Evolutionary conservation across 2,329 filamentous ascomycete genomes (phyloP).

Genomic region (Alternaria gansuensis): DNA sequence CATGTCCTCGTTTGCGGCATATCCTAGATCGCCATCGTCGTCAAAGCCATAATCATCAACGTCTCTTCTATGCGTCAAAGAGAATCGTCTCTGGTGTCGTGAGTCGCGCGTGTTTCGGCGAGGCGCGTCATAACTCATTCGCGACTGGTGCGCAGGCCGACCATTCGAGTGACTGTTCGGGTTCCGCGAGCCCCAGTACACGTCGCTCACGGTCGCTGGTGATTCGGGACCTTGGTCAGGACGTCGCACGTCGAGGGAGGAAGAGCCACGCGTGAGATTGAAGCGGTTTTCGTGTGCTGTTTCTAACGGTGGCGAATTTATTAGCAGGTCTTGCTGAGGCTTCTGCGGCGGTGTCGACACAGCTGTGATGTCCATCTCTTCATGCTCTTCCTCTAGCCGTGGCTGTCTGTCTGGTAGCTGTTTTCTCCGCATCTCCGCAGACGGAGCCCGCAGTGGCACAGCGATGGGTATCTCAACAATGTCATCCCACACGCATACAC

Average conservation of each 20-base stretch:
- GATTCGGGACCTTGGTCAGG: constrained; percentile 38
- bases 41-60: constrained; percentile 57
- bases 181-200: constrained; percentile 40
- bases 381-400: constrained; percentile 63
- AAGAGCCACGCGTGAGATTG: constrained; percentile 59
- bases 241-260: constrained; percentile 52
- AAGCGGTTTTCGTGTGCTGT: constrained; percentile 55
- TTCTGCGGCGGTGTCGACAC: constrained; percentile 65
- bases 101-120: constrained; percentile 43
- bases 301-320: constrained; percentile 65
- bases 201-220: constrained; percentile 48
- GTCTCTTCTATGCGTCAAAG: constrained; percentile 65
- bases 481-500: constrained; percentile 98
- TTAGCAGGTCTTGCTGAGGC: constrained; percentile 71
- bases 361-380: constrained; percentile 90
- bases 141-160: constrained; percentile 43
- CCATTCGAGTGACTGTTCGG: constrained; percentile 26
- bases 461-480: constrained; percentile 95
- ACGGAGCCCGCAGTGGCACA: constrained; percentile 85
- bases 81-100: constrained; percentile 55
- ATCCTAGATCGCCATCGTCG: constrained; percentile 90
- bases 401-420: constrained; percentile 54
- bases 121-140: constrained; percentile 56
- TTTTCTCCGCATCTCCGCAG: constrained; percentile 80
- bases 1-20: constrained; percentile 91